Conservation (phyloP, 1,139 yeast species). For the Citeromyces hawaiiensis region DNA sequence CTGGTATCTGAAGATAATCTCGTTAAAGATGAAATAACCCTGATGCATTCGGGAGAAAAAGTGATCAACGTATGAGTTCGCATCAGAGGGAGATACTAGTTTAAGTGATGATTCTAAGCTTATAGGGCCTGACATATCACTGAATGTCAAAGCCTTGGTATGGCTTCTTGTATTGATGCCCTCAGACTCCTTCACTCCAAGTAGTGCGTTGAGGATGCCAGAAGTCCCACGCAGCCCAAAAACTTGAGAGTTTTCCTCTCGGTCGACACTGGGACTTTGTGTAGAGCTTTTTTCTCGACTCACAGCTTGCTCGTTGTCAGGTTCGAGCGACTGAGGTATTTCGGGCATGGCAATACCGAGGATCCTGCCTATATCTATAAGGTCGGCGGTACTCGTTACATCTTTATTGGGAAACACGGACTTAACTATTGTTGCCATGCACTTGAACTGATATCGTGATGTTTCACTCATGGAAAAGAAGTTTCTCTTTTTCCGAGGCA, state of each 20-base stretch:
- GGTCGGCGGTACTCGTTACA: constrained; percentile 1
- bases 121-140: neutral
- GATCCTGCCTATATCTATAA: neutral
- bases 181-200: constrained; percentile 1
- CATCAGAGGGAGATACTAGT: constrained; percentile 17
- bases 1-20: constrained; percentile 14
- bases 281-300: neutral
- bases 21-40: constrained; percentile 24
- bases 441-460: constrained; percentile 6
- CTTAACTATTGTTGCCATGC: constrained; percentile 8
- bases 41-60: constrained; percentile 28
- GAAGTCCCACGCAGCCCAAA: constrained; percentile 1
- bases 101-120: constrained; percentile 7
- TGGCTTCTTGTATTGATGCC: constrained; percentile 3
- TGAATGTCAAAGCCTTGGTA: neutral
- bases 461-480: constrained; percentile 1
- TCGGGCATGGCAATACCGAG: constrained; percentile 1
- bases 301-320: neutral
- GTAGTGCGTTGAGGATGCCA: neutral
- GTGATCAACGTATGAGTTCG: constrained; percentile 19
- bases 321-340: neutral
- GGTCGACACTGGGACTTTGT: neutral
- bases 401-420: constrained; percentile 10
- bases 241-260: neutral
- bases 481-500: constrained; percentile 19